Base-by-base conservation (phyloP, 2,329 filamentous ascomycete species). In the Phyllosticta ampelicida region DNA sequence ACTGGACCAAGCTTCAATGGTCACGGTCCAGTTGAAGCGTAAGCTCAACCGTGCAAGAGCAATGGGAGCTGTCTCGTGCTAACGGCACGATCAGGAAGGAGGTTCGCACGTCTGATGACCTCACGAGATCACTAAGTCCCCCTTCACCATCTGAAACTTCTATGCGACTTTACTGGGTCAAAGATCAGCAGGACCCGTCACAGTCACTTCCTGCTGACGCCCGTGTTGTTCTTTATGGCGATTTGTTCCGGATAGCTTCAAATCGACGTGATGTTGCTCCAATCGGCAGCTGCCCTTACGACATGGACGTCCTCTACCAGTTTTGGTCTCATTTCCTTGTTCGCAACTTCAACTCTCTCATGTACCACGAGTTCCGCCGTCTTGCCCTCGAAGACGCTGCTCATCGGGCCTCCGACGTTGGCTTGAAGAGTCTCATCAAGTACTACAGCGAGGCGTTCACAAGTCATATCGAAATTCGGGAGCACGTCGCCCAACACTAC, bases 321-420 rank as follows among this genome's bases (percentile, higher is more conserved):
- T 88, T 88, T 74, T 90, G 86, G 86, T 83, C 83, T 19, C 81
- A 86, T 69, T 88, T 87, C 67, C 77, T 90, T 62, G 79, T 84
- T 62, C 79, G 82, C 65, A 85, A 87, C 72, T 90, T 90, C 79
- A 87, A 90, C 70, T 77, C 79, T 60, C 77, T 76, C 67, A 87
- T 91, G 82, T 90, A 90, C 74, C 76, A 82, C 67, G 86, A 90
- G 70, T 90, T 90, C 74, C 82, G 83, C 62, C 75, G 76, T 65
- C 78, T 81, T 68, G 86, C 87, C 58, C 73, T 85, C 61, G 82
- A 85, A 67, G 87, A 90, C 71, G 76, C 79, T 58, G 70, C 72
- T 59, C 70, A 78, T 62, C 75, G 75, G 65, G 73, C 74, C 65
- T 77, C 77, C 60, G 74, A 75, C 60, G 74, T 74, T 62, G 86